A percentile compares a stretch with the other conserved stretches of the same genome.
Conservation (phyloP, 2,329 filamentous ascomycete species). For the Zasmidium angulare region DNA sequence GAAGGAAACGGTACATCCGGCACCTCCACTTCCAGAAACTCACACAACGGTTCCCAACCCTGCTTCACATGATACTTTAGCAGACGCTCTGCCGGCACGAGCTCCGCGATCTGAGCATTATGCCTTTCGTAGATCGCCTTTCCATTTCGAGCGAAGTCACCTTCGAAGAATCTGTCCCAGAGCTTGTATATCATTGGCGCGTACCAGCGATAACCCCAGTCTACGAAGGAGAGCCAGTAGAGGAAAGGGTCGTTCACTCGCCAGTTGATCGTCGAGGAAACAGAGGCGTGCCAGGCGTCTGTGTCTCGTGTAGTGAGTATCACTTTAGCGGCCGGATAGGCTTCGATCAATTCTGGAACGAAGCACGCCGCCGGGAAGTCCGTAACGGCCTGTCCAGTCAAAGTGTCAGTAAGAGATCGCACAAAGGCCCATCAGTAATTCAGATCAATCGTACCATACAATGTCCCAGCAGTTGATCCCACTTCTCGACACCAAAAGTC, state of each 20-base stretch:
- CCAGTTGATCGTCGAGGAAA: not conserved
- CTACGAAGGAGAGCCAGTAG: too few relatives aligned
- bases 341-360: not conserved
- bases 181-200: not conserved
- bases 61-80: constrained; percentile 24
- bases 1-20: constrained; percentile 23
- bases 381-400: too few relatives aligned
- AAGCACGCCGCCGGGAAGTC: not conserved
- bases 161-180: not conserved
- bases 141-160: not conserved
- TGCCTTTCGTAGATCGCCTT: not conserved
- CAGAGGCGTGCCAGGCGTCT: not conserved
- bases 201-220: too few relatives aligned
- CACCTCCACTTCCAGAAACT: constrained; percentile 25
- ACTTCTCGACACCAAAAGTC: not conserved
- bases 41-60: constrained; percentile 31
- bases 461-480: not conserved
- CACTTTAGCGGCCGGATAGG: not conserved
- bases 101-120: constrained; percentile 15
- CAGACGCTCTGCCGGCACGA: constrained; percentile 25
- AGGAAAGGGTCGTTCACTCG: not conserved
- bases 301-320: not conserved
- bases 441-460: too few relatives aligned
- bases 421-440: too few relatives aligned
- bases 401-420: too few relatives aligned